Evolutionary conservation across 2,329 filamentous ascomycete species (phyloP), one percentile per base, ranked within the genome.

Genomic region (Alternaria gaisen): DNA sequence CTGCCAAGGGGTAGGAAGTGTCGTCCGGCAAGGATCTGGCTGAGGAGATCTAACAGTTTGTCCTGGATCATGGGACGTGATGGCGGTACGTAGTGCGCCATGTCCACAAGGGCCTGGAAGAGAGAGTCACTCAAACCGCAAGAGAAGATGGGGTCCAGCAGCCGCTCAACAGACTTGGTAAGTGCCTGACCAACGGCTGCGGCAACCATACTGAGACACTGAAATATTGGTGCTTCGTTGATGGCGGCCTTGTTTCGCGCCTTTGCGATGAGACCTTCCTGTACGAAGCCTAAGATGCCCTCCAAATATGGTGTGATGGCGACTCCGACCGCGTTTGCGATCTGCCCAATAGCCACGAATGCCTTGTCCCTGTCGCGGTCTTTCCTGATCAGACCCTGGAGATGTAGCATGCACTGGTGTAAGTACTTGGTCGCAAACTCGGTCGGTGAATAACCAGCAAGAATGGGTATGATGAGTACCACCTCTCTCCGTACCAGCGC

Each of bases 31-130:
- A 99, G 86, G 4, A 98, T 94, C 65, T 94, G 88, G 78, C 95
- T 98, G 40, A 99, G 86, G 86, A 99, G 94, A 74, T 99, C 93
- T 12, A 99, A 86, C 24, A 99, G 83, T 69, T 95, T 90, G 73
- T 97, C 94, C 75, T 99, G 95, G 41, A 99, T 98, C 7, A 89
- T 94, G 2, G 91, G 87, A 75, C 97, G 95, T 58, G 97, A 93
- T 0, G 96, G 93, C 0, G 94, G 95, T 47, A 99, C 97, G 76
- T 99, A 98, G 75, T 98, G 97, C 28, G 95, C 95, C 92, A 99
- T 97, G 74, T 99, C 96, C 22, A 98, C 94, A 55, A 99, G 84
- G 3, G 96, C 96, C 76, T 98, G 94, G 0, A 94, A 97, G 24
- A 99, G 86, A 68, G 96, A 95, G 58, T 94, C 91, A 38, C 93